These are phyloP conservation scores for Cephalotrichum gorgonifer DNA, from an alignment of 2,329 filamentous ascomycete species.

Conservation along the genomic window DNA sequence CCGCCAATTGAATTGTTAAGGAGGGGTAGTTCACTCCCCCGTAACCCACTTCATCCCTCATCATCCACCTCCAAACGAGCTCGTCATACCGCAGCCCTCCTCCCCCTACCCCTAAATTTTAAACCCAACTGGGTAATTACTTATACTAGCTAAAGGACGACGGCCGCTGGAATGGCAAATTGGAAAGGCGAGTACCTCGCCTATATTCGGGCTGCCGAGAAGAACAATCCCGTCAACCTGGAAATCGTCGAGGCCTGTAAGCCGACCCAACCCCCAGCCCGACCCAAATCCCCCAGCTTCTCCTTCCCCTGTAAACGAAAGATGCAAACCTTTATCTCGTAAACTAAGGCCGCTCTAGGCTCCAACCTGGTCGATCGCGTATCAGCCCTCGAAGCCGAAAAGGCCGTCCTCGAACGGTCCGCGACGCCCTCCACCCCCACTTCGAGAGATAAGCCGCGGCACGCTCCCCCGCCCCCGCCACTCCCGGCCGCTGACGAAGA, in stretches of 20 bases:
- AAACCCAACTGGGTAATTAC: neutral
- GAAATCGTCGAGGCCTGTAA: conserved; percentile 72
- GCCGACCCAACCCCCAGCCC: conserved; percentile 15
- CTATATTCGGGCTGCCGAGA: conserved; percentile 62
- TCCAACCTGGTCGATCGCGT: conserved; percentile 58
- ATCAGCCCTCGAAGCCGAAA: conserved; percentile 50
- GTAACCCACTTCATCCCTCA: conserved; percentile 1
- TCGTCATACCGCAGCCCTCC: neutral
- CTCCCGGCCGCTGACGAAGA: conserved; percentile 4
- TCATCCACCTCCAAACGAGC: neutral
- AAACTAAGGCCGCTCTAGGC: conserved; percentile 28
- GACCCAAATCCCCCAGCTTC: neutral
- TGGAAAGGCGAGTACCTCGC: conserved; percentile 77
- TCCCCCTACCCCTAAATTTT: neutral
- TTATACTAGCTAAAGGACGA: neutral
- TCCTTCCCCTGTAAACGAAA: neutral
- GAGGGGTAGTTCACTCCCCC: neutral
- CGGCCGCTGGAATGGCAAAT: conserved; percentile 21
- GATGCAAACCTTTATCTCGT: neutral
- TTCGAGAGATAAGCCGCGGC: conserved; percentile 12
- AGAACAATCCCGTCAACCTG: conserved; percentile 50
- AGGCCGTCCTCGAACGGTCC: conserved; percentile 24
- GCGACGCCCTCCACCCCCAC: conserved; percentile 11
- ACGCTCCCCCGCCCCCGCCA: conserved; percentile 7
- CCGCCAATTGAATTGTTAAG: neutral